A percentile compares a stretch with the other conserved stretches of the same genome.
Conservation (phyloP, 331 rosid genomes). For the Dryas integrifolia region DNA sequence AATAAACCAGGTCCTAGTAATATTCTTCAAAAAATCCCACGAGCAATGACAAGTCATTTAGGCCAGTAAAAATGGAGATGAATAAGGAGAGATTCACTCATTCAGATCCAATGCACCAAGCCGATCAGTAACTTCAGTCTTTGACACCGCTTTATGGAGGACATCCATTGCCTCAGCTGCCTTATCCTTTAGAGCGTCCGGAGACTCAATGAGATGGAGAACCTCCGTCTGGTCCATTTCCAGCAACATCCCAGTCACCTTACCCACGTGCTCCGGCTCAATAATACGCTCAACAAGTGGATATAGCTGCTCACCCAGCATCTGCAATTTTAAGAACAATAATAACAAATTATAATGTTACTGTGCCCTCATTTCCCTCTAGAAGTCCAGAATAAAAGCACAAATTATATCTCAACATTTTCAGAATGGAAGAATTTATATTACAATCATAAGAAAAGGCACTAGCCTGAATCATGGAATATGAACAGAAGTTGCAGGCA, state of each 20-base stretch:
- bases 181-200: slow-evolving; percentile 70
- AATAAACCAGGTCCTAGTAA: not conserved
- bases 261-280: slow-evolving; percentile 52
- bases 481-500: not conserved
- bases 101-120: slow-evolving; percentile 45
- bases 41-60: not conserved
- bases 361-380: not conserved
- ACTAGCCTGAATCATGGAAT: not conserved
- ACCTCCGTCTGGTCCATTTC: slow-evolving; percentile 98
- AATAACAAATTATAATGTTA: not conserved
- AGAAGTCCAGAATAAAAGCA: not conserved
- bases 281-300: slow-evolving; percentile 75
- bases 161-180: slow-evolving; percentile 89
- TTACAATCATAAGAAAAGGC: too few species aligned
- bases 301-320: slow-evolving; percentile 82
- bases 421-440: not conserved
- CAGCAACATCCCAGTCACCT: slow-evolving; percentile 88
- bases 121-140: slow-evolving; percentile 59
- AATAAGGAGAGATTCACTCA: slow-evolving; percentile 37
- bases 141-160: slow-evolving; percentile 53
- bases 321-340: slow-evolving; percentile 41
- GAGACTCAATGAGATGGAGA: slow-evolving; percentile 86
- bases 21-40: not conserved
- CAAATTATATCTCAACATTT: not conserved
- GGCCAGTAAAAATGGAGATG: slow-evolving; percentile 6